phyloP scores from a whole-genome alignment of 768 basidiomycete species.

The Suillus weaverae region DNA sequence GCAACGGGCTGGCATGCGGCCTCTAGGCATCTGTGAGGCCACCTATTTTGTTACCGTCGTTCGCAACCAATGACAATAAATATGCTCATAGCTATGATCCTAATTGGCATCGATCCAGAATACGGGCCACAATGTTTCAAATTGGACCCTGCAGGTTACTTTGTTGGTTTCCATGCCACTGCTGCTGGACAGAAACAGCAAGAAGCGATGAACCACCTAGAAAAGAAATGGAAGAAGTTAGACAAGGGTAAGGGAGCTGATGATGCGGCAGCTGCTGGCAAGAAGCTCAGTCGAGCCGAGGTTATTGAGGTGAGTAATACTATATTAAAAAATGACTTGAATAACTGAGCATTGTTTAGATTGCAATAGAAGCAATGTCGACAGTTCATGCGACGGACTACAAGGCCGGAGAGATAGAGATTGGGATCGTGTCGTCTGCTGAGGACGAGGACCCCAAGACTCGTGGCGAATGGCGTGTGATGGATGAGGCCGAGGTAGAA shows the following conservation, averaged over 20 bases:
- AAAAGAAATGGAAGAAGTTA: conserved; percentile 98
- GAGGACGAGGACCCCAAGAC: conserved; percentile 73
- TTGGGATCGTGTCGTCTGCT: conserved; percentile 83
- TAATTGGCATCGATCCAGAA: conserved; percentile 91
- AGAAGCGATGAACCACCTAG: conserved; percentile 96
- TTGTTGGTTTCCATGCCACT: conserved; percentile 97
- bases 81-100: conserved; percentile 75
- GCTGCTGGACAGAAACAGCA: conserved; percentile 97
- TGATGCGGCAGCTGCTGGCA: conserved; percentile 73
- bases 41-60: not conserved
- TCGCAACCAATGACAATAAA: conserved; percentile 2
- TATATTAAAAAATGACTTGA: not conserved
- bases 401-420: conserved; percentile 94
- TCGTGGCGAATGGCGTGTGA: conserved; percentile 75
- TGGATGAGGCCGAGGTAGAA: conserved; percentile 78
- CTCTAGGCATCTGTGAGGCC: conserved; percentile 85
- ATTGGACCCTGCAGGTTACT: conserved; percentile 98
- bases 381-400: conserved; percentile 95
- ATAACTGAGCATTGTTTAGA: conserved; percentile 41
- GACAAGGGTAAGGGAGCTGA: conserved; percentile 77
- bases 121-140: conserved; percentile 97
- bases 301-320: conserved; percentile 79
- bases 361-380: conserved; percentile 94
- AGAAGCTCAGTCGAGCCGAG: conserved; percentile 67
- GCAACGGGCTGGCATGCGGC: conserved; percentile 95